These are phyloP conservation scores for Metarhizium brunneum DNA, from an alignment of 2,329 filamentous ascomycete genomes.

Conservation along the genomic window DNA sequence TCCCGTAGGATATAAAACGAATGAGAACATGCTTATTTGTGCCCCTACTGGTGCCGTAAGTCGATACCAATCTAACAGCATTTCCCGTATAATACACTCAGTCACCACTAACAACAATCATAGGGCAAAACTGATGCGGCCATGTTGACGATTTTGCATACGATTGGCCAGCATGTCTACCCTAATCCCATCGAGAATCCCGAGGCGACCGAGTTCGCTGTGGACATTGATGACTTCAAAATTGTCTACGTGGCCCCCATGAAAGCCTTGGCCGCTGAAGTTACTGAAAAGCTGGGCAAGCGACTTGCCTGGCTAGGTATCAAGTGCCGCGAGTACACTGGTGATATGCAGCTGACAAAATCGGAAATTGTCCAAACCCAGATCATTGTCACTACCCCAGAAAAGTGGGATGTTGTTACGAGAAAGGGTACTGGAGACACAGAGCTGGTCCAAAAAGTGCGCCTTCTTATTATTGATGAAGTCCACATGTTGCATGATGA, in stretches of 20 bases:
- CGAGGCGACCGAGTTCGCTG: constrained; percentile 66
- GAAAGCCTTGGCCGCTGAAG: constrained; percentile 95
- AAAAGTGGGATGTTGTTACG: constrained; percentile 99
- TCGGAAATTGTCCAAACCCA: constrained; percentile 92
- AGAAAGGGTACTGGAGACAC: constrained; percentile 96
- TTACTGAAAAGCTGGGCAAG: constrained; percentile 89
- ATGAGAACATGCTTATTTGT: constrained; percentile 97
- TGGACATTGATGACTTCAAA: constrained; percentile 86
- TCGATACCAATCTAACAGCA: constrained; percentile 10
- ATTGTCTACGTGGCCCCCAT: constrained; percentile 98
- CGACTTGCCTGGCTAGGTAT: constrained; percentile 90
- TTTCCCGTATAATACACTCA: not conserved
- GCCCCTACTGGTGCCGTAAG: constrained; percentile 83
- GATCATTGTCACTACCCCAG: constrained; percentile 95
- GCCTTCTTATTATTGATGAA: constrained; percentile 93
- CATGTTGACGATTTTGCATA: constrained; percentile 91
- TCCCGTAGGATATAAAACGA: constrained; percentile 89
- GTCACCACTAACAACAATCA: constrained; percentile 7
- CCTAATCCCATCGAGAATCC: constrained; percentile 72
- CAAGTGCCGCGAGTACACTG: constrained; percentile 85
- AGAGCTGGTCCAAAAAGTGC: constrained; percentile 93
- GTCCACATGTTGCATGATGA: constrained; percentile 99
- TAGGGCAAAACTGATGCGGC: constrained; percentile 95
- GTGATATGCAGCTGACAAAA: constrained; percentile 98
- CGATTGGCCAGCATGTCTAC: constrained; percentile 73